phyloP scores from a whole-genome alignment of 352 stramenopile genomes.

The Pythium grandisporangium region DNA sequence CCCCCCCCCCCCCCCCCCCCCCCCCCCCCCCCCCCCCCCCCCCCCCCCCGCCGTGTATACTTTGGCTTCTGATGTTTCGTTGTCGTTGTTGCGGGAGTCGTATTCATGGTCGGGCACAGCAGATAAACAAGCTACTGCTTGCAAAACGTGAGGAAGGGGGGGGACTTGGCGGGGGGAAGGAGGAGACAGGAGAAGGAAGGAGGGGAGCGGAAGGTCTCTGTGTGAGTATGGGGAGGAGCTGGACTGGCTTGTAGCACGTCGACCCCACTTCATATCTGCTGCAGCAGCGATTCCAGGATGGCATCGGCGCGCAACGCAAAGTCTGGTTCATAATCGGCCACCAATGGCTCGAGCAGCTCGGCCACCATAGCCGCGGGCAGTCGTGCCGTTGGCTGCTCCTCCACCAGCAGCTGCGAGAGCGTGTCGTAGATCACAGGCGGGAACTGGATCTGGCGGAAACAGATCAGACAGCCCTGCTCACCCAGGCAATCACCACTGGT shows the following conservation, averaged over 20 bases:
- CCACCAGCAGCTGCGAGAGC: conserved; percentile 46
- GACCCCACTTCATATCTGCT: conserved; percentile 2
- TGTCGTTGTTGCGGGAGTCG: no score
- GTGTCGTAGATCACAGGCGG: conserved; percentile 69
- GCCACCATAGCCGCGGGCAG: conserved; percentile 45
- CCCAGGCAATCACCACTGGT: conserved; percentile 31
- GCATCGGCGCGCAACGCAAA: conserved; percentile 34
- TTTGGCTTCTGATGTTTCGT: no score
- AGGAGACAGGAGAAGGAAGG: no score
- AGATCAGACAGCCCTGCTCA: conserved; percentile 69
- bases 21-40: no score
- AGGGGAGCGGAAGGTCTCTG: no score
- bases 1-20: no score
- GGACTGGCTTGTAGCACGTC: background rate
- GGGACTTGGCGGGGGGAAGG: no score
- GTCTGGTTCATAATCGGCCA: conserved; percentile 50
- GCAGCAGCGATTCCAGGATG: conserved; percentile 33
- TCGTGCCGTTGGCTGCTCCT: conserved; percentile 33
- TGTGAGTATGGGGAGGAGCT: no score
- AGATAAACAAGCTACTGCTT: no score
- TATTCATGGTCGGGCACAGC: no score
- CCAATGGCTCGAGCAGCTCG: conserved; percentile 40
- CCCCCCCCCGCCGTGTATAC: no score
- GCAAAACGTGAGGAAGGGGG: no score
- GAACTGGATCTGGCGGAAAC: conserved; percentile 69